Evolutionary conservation across 139 green algal species (phyloP).

Genomic region (Limnomonas spitsbergensis): DNA sequence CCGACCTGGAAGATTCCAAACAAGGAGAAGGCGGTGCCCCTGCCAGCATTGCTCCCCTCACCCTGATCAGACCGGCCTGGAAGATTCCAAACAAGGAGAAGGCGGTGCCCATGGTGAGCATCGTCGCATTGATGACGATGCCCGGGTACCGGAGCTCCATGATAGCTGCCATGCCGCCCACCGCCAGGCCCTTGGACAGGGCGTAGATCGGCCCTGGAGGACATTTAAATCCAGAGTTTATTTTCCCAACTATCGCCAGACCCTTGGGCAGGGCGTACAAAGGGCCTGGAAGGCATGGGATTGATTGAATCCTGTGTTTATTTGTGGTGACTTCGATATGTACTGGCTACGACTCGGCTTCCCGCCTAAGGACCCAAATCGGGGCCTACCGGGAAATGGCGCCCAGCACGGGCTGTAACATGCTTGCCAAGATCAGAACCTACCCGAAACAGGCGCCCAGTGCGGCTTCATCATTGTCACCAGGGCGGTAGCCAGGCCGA

Average conservation of each 20-base stretch:
- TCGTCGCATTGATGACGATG: conserved; percentile 49
- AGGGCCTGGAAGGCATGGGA: too few species aligned
- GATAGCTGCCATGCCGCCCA: conserved; percentile 33
- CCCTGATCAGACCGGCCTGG: conserved; percentile 27
- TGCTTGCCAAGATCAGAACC: too few species aligned
- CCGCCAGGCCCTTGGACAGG: conserved; percentile 41
- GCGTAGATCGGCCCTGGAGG: conserved; percentile 43
- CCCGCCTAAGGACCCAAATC: too few species aligned
- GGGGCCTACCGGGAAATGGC: too few species aligned
- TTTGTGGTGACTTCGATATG: too few species aligned
- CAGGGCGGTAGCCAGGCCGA: conserved; percentile 35
- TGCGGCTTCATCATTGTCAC: conserved; percentile 58
- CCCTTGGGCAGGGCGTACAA: too few species aligned
- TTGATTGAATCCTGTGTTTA: too few species aligned
- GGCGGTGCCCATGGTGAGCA: conserved; percentile 52
- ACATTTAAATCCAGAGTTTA: too few species aligned
- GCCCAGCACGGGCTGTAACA: too few species aligned
- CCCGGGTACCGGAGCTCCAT: conserved; percentile 48
- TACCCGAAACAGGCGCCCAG: conserved; percentile 26
- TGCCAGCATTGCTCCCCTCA: conserved; percentile 26
- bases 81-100: conserved; percentile 41
- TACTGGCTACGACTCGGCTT: too few species aligned
- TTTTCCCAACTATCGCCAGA: too few species aligned
- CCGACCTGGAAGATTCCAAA: conserved; percentile 30
- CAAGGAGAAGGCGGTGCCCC: conserved; percentile 49